Base-by-base conservation (phyloP, 441 rosid genomes). In the Populus hybrid region DNA sequence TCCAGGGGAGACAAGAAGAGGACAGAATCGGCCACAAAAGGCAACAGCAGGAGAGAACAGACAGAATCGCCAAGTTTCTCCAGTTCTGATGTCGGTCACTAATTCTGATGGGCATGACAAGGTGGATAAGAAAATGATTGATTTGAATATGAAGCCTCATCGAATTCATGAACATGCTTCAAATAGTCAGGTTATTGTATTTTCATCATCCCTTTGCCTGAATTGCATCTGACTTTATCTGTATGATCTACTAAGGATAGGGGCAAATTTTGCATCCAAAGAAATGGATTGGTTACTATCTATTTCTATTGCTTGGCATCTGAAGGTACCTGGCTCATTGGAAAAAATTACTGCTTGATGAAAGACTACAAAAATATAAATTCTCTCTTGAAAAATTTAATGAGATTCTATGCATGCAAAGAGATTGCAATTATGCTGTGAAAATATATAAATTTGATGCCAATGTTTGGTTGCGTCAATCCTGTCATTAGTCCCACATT, bases 141-240 rank as follows among this genome's bases (percentile, higher is more conserved):
- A 93, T 85, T 86, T 93, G 86, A 93, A 93, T 73, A 86, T 86
- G 83, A 88, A 88, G 81, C 95, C 97, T 70, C 81, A 83, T 26
- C 80, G 90, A 74, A 63, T 82, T 71, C 87, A 86, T 32, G 93
- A 83, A 6, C 87, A 88, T 74, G 83, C 88, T 85, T 80, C 89
- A 69, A 87, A 84, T 78, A 81, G 87, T 86, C 86, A 89, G 84
- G 92, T 90, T 81, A 69, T 79, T 65, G 5, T 16, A 0, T 28
- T 50, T 64, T 42, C 26, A n/a, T 26, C 16, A 0, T 24, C 64
- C 71, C 28, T 63, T 16, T 6, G 61, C 61, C 61, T 54, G n/a
- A 18, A 54, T 54, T 54, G n/a, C 8, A 54, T 54, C n/a, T 54
- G 61, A 14, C 57, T 46, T 46, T 46, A 46, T 46, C 57, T 46